Percentiles rank a stretch among this genome's conserved stretches.
These are phyloP conservation scores for Pterocarpus macrocarpus DNA, from an alignment of 306 rosid genomes.

Conservation along the genomic window DNA sequence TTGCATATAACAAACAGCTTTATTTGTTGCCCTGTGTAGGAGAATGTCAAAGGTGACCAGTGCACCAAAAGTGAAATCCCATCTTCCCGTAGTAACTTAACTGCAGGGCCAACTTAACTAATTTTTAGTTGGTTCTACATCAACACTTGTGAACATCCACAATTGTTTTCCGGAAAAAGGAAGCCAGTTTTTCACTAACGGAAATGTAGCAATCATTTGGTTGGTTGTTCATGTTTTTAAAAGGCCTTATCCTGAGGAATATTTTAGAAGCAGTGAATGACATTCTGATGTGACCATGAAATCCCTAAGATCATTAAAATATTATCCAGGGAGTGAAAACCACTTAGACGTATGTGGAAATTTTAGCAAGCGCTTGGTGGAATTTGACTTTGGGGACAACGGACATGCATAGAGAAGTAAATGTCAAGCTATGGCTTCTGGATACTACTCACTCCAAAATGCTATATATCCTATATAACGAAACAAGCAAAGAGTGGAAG, in stretches of 20 bases:
- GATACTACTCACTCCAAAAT: constrained; percentile 22
- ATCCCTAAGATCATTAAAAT: background rate
- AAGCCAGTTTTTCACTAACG: constrained; percentile 2
- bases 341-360: too few relatives aligned
- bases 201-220: constrained; percentile 10
- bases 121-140: background rate
- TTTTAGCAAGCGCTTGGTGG: constrained; percentile 40
- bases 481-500: constrained; percentile 12
- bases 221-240: background rate
- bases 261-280: constrained; percentile 38
- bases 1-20: background rate
- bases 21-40: background rate
- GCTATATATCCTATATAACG: constrained; percentile 5
- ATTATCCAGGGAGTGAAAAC: constrained; percentile 2
- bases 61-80: constrained; percentile 15
- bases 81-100: background rate
- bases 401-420: constrained; percentile 20
- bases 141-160: background rate
- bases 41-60: constrained; percentile 20
- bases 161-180: background rate
- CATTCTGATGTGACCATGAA: constrained; percentile 25
- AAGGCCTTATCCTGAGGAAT: constrained; percentile 1
- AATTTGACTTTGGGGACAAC: constrained; percentile 47
- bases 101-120: background rate
- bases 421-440: constrained; percentile 29